Evolutionary conservation across 1,284 basidiomycete species (phyloP), one percentile per base, ranked within the genome.

Genomic region (Leccinum fuscescens): DNA sequence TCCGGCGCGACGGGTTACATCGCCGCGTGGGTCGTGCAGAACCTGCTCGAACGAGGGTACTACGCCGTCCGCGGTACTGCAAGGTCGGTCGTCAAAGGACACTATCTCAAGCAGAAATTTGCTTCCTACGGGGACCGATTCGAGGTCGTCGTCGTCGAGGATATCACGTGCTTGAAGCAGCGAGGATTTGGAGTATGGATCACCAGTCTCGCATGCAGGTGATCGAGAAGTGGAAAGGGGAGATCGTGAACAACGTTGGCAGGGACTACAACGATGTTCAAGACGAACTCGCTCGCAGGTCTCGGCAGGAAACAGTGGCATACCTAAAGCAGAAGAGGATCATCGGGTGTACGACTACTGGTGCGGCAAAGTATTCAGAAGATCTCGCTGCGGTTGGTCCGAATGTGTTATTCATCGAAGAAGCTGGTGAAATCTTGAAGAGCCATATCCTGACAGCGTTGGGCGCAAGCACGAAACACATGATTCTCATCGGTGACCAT

Each of bases 341-440:
- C 56, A 83, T 88, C 12, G 86, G 79, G 0, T 88, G 86, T 62
- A 89, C 86, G 0, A 87, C 86, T 0, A 88, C 86, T 0, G 86
- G 78, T 1, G 87, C 87, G 0, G 86, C 87, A 1, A 88, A 82
- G 66, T 86, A 84, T 62, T 73, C 74, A 0, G 73, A 77, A 6
- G 74, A 74, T 37, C 78, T 88, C 24, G 76, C 76, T 6, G 76
- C 71, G 0, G 82, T 79, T 2, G 66, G 69, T 3, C 82, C 84
- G 0, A 76, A 79, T 12, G 77, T 88, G 0, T 67, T 89, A 1
- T 73, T 89, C 1, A 84, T 89, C 0, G 87, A 89, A 68, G 87
- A 89, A 69, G 86, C 86, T 0, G 87, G 87, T 11, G 87, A 89
- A 66, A 88, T 89, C 44, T 64, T 89, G 8, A 86, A 89, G 68